phyloP scores from a whole-genome alignment of 495 filamentous ascomycete species.

The Penicillium soppii region DNA sequence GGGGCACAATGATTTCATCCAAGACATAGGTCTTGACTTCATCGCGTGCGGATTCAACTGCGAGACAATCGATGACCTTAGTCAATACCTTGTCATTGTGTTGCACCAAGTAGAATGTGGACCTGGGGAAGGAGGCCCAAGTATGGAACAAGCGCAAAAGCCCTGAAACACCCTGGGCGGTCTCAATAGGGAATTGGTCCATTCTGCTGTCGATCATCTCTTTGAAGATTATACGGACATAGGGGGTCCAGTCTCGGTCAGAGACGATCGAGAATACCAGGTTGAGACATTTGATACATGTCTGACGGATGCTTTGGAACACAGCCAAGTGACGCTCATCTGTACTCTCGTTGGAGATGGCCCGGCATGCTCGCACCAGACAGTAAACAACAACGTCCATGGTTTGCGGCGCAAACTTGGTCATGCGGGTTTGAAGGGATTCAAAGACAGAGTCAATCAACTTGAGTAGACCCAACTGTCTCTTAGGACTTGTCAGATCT shows the following conservation, averaged over 20 bases:
- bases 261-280: slow-evolving; percentile 69
- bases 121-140: slow-evolving; percentile 68
- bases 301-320: slow-evolving; percentile 67
- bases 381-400: slow-evolving; percentile 78
- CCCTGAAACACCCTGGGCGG: slow-evolving; percentile 82
- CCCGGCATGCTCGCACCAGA: slow-evolving; percentile 66
- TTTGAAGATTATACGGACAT: slow-evolving; percentile 65
- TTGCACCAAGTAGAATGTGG: slow-evolving; percentile 64
- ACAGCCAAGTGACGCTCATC: slow-evolving; percentile 53
- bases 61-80: slow-evolving; percentile 69
- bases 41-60: slow-evolving; percentile 74
- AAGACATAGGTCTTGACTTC: slow-evolving; percentile 84
- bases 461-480: slow-evolving; percentile 83
- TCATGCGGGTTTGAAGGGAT: slow-evolving; percentile 69
- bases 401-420: slow-evolving; percentile 58
- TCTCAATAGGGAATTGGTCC: slow-evolving; percentile 79
- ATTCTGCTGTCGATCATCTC: slow-evolving; percentile 75
- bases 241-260: slow-evolving; percentile 67
- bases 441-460: slow-evolving; percentile 88
- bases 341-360: slow-evolving; percentile 40
- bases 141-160: slow-evolving; percentile 75
- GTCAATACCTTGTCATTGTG: slow-evolving; percentile 62
- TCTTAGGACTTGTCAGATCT: slow-evolving; percentile 61
- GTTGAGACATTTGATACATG: slow-evolving; percentile 74
- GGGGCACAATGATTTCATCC: slow-evolving; percentile 60